Evolutionary conservation across 179 eudicot genomes (phyloP), one percentile per base, ranked within the genome.

Genomic region (Spinacia oleracea): DNA sequence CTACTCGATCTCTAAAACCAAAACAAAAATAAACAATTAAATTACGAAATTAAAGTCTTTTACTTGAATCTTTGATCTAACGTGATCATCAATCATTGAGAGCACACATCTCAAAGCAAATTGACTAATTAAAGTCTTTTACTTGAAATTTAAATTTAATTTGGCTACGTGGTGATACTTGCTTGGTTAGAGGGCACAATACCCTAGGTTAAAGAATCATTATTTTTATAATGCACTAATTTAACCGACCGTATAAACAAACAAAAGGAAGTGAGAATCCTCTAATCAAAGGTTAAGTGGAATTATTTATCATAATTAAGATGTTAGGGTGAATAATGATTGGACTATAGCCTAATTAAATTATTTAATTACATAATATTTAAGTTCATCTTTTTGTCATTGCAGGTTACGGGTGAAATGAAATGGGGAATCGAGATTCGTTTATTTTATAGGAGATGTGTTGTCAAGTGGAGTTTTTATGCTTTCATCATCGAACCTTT

Each of bases 41-140:
- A 46, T 35, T 11, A 48, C 18, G 40, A 58, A 70, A 42, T 21
- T 43, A 42, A 64, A 80, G 65, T 38, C 71, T 66, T 66, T 71
- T 70, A 56, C 74, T 53, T 75, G 69, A 70, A 14, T 72, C 64
- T 50, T 65, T 76, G 48, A 67, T 77, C 73, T 81, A 81, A 82
- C 85, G 83, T 85, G 83, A 82, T 66, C 69, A 46, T 82, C 85
- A 85, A 85, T 85, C 81, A 85, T 82, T 79, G 83, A 85, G 74
- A 53, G 77, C 81, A 82, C 83, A 65, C 76, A 82, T 29, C 75
- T 82, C 65, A 70, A 79, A 79, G 81, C 85, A 75, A 70, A 75
- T 75, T 78, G 71, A 74, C 72, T 51, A 27, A 82, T 38, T 38
- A 56, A 11, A 27, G 15, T 42, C n/a, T n/a, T 3, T 62, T 21